Evolutionary conservation across 768 basidiomycete species (phyloP).

Genomic region (Asterophora lycoperdoides): DNA sequence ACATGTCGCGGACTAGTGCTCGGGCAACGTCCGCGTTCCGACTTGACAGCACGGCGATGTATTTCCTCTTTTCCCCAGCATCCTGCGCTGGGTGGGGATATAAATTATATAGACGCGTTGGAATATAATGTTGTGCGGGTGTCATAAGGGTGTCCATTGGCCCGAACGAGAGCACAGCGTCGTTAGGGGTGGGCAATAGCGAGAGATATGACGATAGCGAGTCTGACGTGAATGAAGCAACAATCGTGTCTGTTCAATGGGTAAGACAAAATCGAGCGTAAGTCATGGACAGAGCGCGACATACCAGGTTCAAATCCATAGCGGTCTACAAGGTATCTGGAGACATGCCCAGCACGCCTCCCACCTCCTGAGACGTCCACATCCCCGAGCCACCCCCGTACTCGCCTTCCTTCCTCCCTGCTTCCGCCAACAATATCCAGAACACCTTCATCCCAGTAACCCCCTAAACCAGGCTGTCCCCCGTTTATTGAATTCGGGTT

Average conservation of each 20-base stretch:
- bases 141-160: conserved; percentile 77
- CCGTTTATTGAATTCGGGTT: conserved; percentile 21
- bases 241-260: conserved; percentile 52
- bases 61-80: conserved; percentile 65
- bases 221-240: conserved; percentile 76
- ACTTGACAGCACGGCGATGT: conserved; percentile 67
- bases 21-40: conserved; percentile 85
- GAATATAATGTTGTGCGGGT: conserved; percentile 69
- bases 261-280: background rate
- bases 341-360: conserved; percentile 59
- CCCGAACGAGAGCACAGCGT: conserved; percentile 76
- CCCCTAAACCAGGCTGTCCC: conserved; percentile 26
- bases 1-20: conserved; percentile 83
- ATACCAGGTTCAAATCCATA: conserved; percentile 77
- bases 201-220: conserved; percentile 76
- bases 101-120: conserved; percentile 69
- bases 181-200: conserved; percentile 63
- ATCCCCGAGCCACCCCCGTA: conserved; percentile 80
- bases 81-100: conserved; percentile 84
- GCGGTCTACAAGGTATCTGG: conserved; percentile 72
- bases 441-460: conserved; percentile 76
- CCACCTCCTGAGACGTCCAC: conserved; percentile 67
- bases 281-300: conserved; percentile 1
- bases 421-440: conserved; percentile 76
- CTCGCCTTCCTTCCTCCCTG: conserved; percentile 65